A percentile compares a stretch with the other conserved stretches of the same genome.
These are phyloP conservation scores for Spatholobus suberectus DNA, from an alignment of 306 rosid species.

Conservation along the genomic window DNA sequence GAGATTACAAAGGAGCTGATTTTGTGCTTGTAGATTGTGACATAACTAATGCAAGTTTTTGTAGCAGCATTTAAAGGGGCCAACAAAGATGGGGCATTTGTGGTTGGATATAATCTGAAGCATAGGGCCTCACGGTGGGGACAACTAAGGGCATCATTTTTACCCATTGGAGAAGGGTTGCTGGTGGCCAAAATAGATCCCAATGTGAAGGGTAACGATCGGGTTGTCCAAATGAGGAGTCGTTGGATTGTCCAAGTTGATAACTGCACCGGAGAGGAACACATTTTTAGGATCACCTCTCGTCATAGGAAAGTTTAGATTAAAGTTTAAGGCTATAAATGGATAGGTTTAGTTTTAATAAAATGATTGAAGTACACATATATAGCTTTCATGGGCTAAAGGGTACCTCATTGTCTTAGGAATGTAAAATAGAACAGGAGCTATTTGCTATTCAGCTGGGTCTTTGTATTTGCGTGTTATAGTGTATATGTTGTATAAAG, in stretches of 20 bases:
- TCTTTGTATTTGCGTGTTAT: not conserved
- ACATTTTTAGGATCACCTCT: slow-evolving; percentile 56
- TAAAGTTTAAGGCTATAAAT: slow-evolving; percentile 24
- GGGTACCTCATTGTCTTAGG: not conserved
- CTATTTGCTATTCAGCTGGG: not conserved
- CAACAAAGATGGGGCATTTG: slow-evolving; percentile 45
- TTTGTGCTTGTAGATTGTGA: slow-evolving; percentile 66
- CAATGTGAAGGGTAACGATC: not conserved
- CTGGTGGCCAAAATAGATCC: slow-evolving; percentile 45
- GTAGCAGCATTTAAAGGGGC: slow-evolving; percentile 50
- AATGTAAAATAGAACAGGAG: slow-evolving; percentile 5
- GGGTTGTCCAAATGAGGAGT: slow-evolving; percentile 36
- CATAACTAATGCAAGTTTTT: slow-evolving; percentile 45
- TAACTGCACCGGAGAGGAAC: slow-evolving; percentile 60
- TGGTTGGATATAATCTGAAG: slow-evolving; percentile 57
- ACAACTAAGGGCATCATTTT: slow-evolving; percentile 49
- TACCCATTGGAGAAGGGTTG: slow-evolving; percentile 67
- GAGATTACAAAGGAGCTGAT: slow-evolving; percentile 55
- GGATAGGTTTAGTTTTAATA: not conserved
- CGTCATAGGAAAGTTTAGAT: slow-evolving; percentile 32
- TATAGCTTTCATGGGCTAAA: not conserved
- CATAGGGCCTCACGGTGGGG: slow-evolving; percentile 47
- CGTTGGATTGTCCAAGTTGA: slow-evolving; percentile 61
- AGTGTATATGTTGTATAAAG: not conserved
- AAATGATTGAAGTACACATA: not conserved